Conservation (phyloP, 352 stramenopile genomes). For the Phytophthora melonis region DNA sequence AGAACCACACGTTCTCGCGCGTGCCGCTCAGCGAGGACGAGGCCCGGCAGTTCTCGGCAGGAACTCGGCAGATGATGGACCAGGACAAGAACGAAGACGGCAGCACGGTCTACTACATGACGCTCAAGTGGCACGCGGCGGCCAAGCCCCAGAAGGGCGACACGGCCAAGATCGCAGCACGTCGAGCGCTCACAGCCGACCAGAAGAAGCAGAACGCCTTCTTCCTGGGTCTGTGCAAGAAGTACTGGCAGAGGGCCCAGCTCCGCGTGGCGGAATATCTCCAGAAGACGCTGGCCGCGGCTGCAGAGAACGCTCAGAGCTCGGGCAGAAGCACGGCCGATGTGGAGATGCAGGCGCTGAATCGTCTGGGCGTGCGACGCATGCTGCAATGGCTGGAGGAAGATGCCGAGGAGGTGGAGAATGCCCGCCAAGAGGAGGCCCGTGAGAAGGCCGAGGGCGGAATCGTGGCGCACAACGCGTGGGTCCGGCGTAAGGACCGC, state of each 20-base stretch:
- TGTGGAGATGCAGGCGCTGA: constrained; percentile 71
- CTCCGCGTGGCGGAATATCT: constrained; percentile 78
- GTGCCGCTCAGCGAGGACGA: constrained; percentile 64
- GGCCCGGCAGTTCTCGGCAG: constrained; percentile 71
- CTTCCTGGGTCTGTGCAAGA: constrained; percentile 78
- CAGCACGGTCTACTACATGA: constrained; percentile 73
- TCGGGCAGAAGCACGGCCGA: constrained; percentile 35
- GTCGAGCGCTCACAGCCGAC: constrained; percentile 65
- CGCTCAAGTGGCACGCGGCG: constrained; percentile 86
- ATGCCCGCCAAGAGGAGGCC: constrained; percentile 72
- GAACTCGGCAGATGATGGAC: constrained; percentile 89
- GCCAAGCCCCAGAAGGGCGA: constrained; percentile 87
- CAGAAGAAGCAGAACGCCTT: constrained; percentile 85
- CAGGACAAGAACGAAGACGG: constrained; percentile 51
- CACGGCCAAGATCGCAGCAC: constrained; percentile 85
- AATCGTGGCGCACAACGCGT: constrained; percentile 78
- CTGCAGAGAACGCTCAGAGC: constrained; percentile 14
- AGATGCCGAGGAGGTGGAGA: constrained; percentile 73
- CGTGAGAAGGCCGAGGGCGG: constrained; percentile 79
- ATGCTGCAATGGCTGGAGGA: constrained; percentile 85
- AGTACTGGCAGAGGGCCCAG: constrained; percentile 78
- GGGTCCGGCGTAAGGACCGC: constrained; percentile 83
- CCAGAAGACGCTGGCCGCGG: constrained; percentile 62
- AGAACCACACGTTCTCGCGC: constrained; percentile 81
- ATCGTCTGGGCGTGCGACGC: constrained; percentile 67